Evolutionary conservation across 2,329 filamentous ascomycete genomes (phyloP).

Genomic region (Epichloe amarillans): DNA sequence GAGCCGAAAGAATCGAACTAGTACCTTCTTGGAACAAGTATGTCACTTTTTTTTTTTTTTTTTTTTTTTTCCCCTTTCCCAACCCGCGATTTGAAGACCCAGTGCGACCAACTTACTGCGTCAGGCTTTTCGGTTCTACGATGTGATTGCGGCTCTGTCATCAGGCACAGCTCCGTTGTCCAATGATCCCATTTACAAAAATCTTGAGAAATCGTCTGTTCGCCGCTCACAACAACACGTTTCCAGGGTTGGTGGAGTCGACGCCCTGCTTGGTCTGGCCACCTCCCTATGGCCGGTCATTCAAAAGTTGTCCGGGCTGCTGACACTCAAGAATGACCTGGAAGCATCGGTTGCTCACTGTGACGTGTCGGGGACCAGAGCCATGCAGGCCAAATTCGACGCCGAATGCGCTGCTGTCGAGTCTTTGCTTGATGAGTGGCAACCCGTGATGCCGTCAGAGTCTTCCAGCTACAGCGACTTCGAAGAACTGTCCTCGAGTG

Average conservation of each 20-base stretch:
- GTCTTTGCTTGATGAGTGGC: constrained; percentile 40
- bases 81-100: background rate
- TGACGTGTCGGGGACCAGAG: constrained; percentile 30
- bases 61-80: too few relatives aligned
- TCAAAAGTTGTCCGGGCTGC: constrained; percentile 43
- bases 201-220: constrained; percentile 32
- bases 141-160: constrained; percentile 50
- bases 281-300: constrained; percentile 52
- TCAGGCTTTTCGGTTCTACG: constrained; percentile 52
- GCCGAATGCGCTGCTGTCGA: constrained; percentile 41
- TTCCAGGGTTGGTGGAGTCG: constrained; percentile 37
- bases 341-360: constrained; percentile 29
- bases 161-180: constrained; percentile 45
- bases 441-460: constrained; percentile 34
- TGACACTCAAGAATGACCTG: constrained; percentile 38
- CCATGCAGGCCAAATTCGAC: constrained; percentile 36
- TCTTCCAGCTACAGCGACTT: background rate
- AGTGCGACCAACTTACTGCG: background rate
- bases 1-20: constrained; percentile 33
- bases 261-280: constrained; percentile 47
- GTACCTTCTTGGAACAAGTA: constrained; percentile 46
- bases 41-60: constrained; percentile 5
- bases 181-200: constrained; percentile 31
- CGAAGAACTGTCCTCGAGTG: background rate
- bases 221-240: constrained; percentile 28